Evolutionary conservation across 371 early-diverging fungal species (phyloP).

Genomic region (Apophysomyces trapeziformis): DNA sequence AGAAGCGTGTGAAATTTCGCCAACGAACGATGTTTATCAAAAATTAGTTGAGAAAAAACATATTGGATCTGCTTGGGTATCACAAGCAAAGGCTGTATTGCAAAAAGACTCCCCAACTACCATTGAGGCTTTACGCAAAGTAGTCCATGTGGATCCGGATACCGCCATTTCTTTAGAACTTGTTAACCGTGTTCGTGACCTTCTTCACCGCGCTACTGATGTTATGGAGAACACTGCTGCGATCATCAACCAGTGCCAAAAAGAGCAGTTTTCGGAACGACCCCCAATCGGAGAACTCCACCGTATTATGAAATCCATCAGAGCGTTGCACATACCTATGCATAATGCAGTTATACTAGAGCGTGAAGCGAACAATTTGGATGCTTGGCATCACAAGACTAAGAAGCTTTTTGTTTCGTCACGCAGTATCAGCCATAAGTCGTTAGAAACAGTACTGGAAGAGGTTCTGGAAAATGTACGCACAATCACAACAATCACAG

Average conservation of each 20-base stretch:
- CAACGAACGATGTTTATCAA: slow-evolving; percentile 10
- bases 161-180: slow-evolving; percentile 19
- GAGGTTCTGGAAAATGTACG: slow-evolving; percentile 18
- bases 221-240: slow-evolving; percentile 8
- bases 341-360: slow-evolving; percentile 10
- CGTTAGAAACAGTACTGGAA: slow-evolving; percentile 10
- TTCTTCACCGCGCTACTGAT: slow-evolving; percentile 14
- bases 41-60: slow-evolving; percentile 9
- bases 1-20: not conserved
- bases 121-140: slow-evolving; percentile 8
- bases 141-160: slow-evolving; percentile 12
- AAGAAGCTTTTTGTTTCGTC: slow-evolving; percentile 14
- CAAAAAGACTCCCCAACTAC: not conserved
- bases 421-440: slow-evolving; percentile 11
- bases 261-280: slow-evolving; percentile 12
- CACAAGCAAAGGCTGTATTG: slow-evolving; percentile 13
- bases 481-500: slow-evolving; percentile 18
- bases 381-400: slow-evolving; percentile 18
- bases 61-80: slow-evolving; percentile 17
- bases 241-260: slow-evolving; percentile 7
- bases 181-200: slow-evolving; percentile 14
- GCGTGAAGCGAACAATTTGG: slow-evolving; percentile 13
- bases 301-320: slow-evolving; percentile 15
- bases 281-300: slow-evolving; percentile 15
- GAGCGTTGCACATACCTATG: slow-evolving; percentile 15